Base-by-base conservation (phyloP, 148 eudicot genomes). In the Amaranthus palmeri region DNA sequence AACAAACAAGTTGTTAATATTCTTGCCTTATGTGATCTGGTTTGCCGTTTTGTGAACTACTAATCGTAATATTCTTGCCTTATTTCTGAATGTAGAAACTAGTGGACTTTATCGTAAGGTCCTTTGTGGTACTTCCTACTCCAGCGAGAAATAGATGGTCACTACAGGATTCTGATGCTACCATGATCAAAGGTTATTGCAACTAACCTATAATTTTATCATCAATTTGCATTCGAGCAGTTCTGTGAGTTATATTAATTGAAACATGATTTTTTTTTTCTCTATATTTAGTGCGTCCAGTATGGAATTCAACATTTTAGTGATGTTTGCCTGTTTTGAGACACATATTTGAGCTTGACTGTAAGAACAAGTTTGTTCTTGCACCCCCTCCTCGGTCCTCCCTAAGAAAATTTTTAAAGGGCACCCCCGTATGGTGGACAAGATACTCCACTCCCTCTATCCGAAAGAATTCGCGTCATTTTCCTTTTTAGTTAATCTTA, bases 41-140 rank as follows among this genome's bases (percentile, higher is more conserved):
- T 13, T 69, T 55, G 52, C 42, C 6, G 13, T 70, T 59, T 53
- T 48, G 59, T 47, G 6, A 54, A 61, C 72, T 14, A 3, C 54
- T 61, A 14, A 47, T 68, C 61, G 67, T 74, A 59, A 70, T n/a
- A 47, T 48, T 69, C 25, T 45, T 36, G 8, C 73, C 70, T 48
- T 47, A 14, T 54, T 68, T 56, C 44, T 18, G 41, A 43, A 17
- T 82, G 87, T 89, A 95, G 98, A 91, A 76, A 84, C 79, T 91
- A 67, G 42, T 85, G 53, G 82, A 86, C 69, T 91, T 95, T 78
- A 74, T 95, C 41, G 78, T 50, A 63, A 76, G 71, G 54, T 86
- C 90, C 72, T 95, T 95, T 82, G 84, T 85, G 67, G 64, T 82
- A 44, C 67, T 74, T 67, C 87, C 84, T 67, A 69, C 70, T 61